phyloP scores from a whole-genome alignment of 2,329 filamentous ascomycete species.

The Meredithiella fracta region DNA sequence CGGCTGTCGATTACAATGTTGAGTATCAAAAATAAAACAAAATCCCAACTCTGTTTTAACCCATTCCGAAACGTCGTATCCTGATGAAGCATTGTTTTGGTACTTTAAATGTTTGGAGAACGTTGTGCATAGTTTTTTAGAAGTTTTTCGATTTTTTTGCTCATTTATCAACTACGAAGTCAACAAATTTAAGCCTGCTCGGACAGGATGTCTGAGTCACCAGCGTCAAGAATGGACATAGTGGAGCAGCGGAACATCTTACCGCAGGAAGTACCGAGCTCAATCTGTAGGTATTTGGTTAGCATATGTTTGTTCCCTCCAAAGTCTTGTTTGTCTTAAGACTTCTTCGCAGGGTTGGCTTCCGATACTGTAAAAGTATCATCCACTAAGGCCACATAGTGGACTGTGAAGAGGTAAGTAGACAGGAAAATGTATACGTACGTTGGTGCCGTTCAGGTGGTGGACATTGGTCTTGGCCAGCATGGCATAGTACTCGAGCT shows the following conservation, averaged over 20 bases:
- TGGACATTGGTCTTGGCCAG: conserved; percentile 87
- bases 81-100: conserved; percentile 1
- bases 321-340: conserved; percentile 48
- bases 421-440: conserved; percentile 39
- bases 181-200: conserved; percentile 32
- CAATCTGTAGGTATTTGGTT: conserved; percentile 56
- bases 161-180: conserved; percentile 9
- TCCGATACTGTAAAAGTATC: conserved; percentile 21
- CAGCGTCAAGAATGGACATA: conserved; percentile 92
- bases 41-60: conserved; percentile 1
- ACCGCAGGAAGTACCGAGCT: conserved; percentile 94
- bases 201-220: conserved; percentile 94
- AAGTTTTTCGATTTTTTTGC: conserved; percentile 7
- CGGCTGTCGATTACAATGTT: neutral
- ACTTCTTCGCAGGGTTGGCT: conserved; percentile 80
- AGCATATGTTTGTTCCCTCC: conserved; percentile 54
- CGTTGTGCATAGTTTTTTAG: conserved; percentile 2
- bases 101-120: conserved; percentile 1
- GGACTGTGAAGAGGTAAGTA: neutral
- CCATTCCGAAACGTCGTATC: conserved; percentile 10
- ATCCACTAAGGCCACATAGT: conserved; percentile 11
- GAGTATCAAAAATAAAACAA: conserved; percentile 8
- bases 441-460: conserved; percentile 98
- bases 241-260: conserved; percentile 98
- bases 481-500: conserved; percentile 93